Conservation (phyloP, 257 asterid genomes). For the Petunia secreta region DNA sequence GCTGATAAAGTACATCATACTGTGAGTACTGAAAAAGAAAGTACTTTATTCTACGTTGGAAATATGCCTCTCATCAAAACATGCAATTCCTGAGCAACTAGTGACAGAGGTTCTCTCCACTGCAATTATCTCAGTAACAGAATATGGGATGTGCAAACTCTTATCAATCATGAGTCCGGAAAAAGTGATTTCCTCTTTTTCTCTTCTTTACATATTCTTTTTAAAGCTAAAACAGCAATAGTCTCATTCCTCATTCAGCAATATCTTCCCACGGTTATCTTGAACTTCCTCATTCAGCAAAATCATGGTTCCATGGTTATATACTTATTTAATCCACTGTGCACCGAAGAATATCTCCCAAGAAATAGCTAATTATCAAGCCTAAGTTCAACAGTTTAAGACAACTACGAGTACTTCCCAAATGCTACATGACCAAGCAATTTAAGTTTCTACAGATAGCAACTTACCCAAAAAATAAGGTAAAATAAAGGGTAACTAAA, state of each 20-base stretch:
- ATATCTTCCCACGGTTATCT: not conserved
- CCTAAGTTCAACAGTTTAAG: not conserved
- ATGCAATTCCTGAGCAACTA: not conserved
- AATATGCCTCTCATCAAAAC: constrained; percentile 7
- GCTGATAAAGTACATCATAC: not conserved
- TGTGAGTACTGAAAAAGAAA: too few relatives aligned
- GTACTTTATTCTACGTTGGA: not conserved
- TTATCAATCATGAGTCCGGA: not conserved
- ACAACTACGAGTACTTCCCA: not conserved
- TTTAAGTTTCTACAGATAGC: not conserved
- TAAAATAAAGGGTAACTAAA: not conserved
- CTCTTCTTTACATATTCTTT: not conserved
- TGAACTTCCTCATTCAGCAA: not conserved
- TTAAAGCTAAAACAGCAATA: not conserved
- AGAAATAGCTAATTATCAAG: not conserved
- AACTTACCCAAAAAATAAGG: not conserved
- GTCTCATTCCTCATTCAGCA: constrained; percentile 6
- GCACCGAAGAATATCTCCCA: not conserved
- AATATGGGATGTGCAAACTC: not conserved
- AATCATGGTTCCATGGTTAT: not conserved
- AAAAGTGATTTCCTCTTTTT: not conserved
- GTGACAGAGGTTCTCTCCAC: too few relatives aligned
- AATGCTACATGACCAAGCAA: constrained; percentile 8
- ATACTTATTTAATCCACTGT: not conserved
- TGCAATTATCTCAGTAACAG: too few relatives aligned